Evolutionary conservation across 2,329 filamentous ascomycete species (phyloP), one percentile per base, ranked within the genome.

Genomic region (Cytospora mali): DNA sequence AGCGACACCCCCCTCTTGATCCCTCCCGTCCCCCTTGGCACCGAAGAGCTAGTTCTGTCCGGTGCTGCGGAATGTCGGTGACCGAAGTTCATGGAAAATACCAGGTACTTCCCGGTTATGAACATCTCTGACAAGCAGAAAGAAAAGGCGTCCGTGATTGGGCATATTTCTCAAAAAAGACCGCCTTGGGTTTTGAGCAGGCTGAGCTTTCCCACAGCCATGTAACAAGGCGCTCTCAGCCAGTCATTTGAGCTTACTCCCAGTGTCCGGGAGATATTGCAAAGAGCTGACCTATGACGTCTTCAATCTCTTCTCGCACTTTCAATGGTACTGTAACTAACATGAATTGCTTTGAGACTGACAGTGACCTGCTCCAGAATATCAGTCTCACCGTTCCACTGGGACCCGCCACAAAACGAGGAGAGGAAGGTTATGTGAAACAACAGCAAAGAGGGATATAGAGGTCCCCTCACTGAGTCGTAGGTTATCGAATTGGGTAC

Each of bases 1-100:
- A 69, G 48, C 52, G 25, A 64, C 55, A 52, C 69, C 69, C 68
- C 48, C 69, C 67, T 66, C 68, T 33, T 9, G 62, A 66, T 71
- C 66, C 68, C 61, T 70, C 62, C 62, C 66, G 63, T 65, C 71
- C 71, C 67, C 70, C 69, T 70, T 70, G 67, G 69, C 70, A 69
- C 67, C 68, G 64, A 48, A 46, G 46, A 48, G 33, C 64, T 63
- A 61, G 50, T 35, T 69, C 69, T 67, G 74, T 74, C 76, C 76
- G 76, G 75, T 66, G 68, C 70, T 72, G 69, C 69, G 71, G 68
- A 67, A 65, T 68, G 70, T 79, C 78, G 78, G 78, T 76, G 69
- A 78, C 78, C 78, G 78, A 80, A 78, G 71, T 69, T 72, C 70
- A 71, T 74, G 71, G 71, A 66, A 67, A 70, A 75, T 73, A 70